Conservation (phyloP, 148 eudicot species). For the Camellia sinensis region DNA sequence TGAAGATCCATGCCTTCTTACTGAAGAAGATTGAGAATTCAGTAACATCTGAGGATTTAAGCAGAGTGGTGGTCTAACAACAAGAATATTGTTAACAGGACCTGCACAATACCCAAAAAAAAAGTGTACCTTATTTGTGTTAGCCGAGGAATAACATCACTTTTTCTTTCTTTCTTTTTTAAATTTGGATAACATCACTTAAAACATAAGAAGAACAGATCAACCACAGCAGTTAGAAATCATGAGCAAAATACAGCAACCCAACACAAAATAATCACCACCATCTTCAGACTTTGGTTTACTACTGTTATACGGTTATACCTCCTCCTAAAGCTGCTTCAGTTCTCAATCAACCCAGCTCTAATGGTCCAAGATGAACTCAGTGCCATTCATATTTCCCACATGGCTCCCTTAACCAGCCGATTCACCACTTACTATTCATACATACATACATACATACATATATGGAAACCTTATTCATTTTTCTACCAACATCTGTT, state of each 20-base stretch:
- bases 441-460: neutral
- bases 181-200: neutral
- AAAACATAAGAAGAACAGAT: neutral
- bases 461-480: neutral
- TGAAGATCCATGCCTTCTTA: slow-evolving; percentile 38
- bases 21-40: slow-evolving; percentile 37
- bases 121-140: neutral
- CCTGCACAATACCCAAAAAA: slow-evolving; percentile 39
- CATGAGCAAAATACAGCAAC: neutral
- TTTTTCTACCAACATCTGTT: neutral
- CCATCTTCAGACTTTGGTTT: neutral
- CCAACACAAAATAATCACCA: neutral
- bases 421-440: neutral
- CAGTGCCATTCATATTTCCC: neutral
- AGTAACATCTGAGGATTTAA: slow-evolving; percentile 37
- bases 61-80: slow-evolving; percentile 32
- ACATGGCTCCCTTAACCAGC: neutral
- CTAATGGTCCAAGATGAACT: neutral
- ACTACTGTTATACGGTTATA: neutral
- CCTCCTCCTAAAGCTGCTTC: neutral
- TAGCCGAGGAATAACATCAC: neutral
- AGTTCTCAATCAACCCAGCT: neutral
- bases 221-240: neutral
- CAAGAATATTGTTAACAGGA: slow-evolving; percentile 75
- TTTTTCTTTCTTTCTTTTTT: too few species aligned